Conservation (phyloP, 495 filamentous ascomycete genomes). For the Penicillium parvum region DNA sequence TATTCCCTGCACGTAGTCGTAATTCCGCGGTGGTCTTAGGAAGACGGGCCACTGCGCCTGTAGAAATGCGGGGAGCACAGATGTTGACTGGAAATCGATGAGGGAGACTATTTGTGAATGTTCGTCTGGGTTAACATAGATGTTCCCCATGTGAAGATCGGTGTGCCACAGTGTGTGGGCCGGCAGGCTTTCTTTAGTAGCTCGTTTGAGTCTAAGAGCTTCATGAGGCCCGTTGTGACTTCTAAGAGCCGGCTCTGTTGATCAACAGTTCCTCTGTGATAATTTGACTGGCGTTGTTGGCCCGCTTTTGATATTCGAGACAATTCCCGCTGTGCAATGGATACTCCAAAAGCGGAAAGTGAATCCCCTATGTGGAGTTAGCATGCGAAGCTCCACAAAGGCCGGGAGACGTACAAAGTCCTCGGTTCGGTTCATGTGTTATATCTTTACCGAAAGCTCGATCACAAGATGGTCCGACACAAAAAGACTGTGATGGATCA, state of each 20-base stretch:
- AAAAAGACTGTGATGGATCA: slow-evolving; percentile 18
- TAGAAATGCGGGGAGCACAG: slow-evolving; percentile 24
- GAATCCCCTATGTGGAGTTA: slow-evolving; percentile 20
- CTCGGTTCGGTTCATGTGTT: slow-evolving; percentile 9
- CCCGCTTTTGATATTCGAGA: slow-evolving; percentile 10
- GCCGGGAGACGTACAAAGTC: slow-evolving; percentile 24
- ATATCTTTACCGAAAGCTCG: slow-evolving; percentile 14
- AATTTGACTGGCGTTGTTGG: neutral
- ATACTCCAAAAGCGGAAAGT: slow-evolving; percentile 15
- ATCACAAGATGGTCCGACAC: slow-evolving; percentile 23
- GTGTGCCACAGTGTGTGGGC: slow-evolving; percentile 35
- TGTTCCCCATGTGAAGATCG: slow-evolving; percentile 39
- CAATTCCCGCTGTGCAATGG: slow-evolving; percentile 21
- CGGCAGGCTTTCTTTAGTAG: slow-evolving; percentile 11
- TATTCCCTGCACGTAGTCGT: slow-evolving; percentile 23
- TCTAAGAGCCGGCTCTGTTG: too few relatives aligned
- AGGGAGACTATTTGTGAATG: slow-evolving; percentile 23
- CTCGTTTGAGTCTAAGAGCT: slow-evolving; percentile 17
- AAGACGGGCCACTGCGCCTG: slow-evolving; percentile 32
- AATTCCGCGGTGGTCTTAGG: slow-evolving; percentile 24
- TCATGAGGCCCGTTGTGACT: too few relatives aligned
- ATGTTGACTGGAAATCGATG: slow-evolving; percentile 31
- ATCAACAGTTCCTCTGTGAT: too few relatives aligned
- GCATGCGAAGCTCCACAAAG: slow-evolving; percentile 5
- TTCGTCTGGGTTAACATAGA: slow-evolving; percentile 25